Conservation (phyloP, 768 basidiomycete species). For the Saitozyma sp. region DNA sequence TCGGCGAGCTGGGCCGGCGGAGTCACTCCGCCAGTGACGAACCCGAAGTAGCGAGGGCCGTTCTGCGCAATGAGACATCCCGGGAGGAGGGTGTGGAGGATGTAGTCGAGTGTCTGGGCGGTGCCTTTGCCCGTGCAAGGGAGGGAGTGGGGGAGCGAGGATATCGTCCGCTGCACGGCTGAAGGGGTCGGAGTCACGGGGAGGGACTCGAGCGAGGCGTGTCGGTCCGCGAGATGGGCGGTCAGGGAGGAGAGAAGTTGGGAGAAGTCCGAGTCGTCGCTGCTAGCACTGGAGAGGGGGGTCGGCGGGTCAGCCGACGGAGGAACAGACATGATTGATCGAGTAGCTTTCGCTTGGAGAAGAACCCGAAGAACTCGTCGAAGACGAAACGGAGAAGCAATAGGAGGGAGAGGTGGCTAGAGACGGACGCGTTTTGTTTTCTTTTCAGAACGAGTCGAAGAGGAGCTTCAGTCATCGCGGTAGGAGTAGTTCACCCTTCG, state of each 20-base stretch:
- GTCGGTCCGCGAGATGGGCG: slow-evolving; percentile 19
- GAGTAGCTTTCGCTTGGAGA: too few species aligned
- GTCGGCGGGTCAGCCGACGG: too few species aligned
- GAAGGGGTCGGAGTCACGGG: slow-evolving; percentile 19
- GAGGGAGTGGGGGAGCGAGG: slow-evolving; percentile 40
- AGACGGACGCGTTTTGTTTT: too few species aligned
- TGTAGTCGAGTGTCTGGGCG: slow-evolving; percentile 26
- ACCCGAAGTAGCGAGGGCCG: slow-evolving; percentile 52
- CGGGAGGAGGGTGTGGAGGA: slow-evolving; percentile 48
- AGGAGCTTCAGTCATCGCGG: too few species aligned
- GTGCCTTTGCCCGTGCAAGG: slow-evolving; percentile 52
- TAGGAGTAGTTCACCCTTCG: too few species aligned
- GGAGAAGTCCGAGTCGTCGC: slow-evolving; percentile 7
- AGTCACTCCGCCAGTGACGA: slow-evolving; percentile 51
- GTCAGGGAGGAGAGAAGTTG: slow-evolving; percentile 15
- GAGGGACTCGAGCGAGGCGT: slow-evolving; percentile 13
- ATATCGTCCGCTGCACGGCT: slow-evolving; percentile 17
- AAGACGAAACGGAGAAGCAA: too few species aligned
- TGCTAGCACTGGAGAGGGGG: too few species aligned
- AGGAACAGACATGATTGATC: too few species aligned
- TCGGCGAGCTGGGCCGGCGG: slow-evolving; percentile 54
- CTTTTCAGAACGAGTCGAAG: too few species aligned
- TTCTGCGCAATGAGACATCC: slow-evolving; percentile 53
- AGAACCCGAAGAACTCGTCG: too few species aligned
- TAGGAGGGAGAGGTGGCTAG: too few species aligned